Evolutionary conservation across 2,329 filamentous ascomycete genomes (phyloP).

Genomic region (Aspergillus sclerotialis): DNA sequence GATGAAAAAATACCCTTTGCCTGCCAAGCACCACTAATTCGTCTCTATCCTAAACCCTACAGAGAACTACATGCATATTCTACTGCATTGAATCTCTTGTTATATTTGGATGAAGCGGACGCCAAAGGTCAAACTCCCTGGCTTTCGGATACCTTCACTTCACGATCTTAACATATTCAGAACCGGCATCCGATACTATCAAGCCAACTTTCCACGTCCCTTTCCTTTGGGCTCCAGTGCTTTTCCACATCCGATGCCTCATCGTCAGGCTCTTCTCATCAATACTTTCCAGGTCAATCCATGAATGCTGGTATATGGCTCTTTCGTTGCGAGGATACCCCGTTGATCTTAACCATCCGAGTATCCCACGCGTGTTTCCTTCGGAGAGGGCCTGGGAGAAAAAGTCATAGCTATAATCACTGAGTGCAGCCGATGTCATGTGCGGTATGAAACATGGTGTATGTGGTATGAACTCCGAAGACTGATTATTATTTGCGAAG

Average conservation of each 20-base stretch:
- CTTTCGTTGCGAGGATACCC: constrained; percentile 13
- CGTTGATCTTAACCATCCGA: constrained; percentile 14
- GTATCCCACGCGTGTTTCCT: constrained; percentile 13
- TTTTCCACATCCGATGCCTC: constrained; percentile 3
- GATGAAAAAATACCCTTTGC: too few relatives aligned
- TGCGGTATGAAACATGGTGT: background rate
- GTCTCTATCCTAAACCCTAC: too few relatives aligned
- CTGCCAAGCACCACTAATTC: too few relatives aligned
- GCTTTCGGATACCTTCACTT: too few relatives aligned
- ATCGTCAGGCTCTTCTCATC: constrained; percentile 9
- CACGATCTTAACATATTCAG: too few relatives aligned
- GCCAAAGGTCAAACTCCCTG: too few relatives aligned
- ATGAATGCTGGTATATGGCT: constrained; percentile 13
- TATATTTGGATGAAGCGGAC: too few relatives aligned
- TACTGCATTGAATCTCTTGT: too few relatives aligned
- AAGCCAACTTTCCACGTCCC: background rate
- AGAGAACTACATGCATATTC: too few relatives aligned
- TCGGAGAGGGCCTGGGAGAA: constrained; percentile 6
- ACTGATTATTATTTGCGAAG: background rate
- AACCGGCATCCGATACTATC: too few relatives aligned
- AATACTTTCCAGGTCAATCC: constrained; percentile 12
- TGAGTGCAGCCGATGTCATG: background rate
- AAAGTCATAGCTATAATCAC: constrained; percentile 1
- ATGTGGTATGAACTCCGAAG: background rate
- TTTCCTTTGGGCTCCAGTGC: background rate